Evolutionary conservation across 345 rosid species (phyloP), one percentile per base, ranked within the genome.

Genomic region (Camelina laxa): DNA sequence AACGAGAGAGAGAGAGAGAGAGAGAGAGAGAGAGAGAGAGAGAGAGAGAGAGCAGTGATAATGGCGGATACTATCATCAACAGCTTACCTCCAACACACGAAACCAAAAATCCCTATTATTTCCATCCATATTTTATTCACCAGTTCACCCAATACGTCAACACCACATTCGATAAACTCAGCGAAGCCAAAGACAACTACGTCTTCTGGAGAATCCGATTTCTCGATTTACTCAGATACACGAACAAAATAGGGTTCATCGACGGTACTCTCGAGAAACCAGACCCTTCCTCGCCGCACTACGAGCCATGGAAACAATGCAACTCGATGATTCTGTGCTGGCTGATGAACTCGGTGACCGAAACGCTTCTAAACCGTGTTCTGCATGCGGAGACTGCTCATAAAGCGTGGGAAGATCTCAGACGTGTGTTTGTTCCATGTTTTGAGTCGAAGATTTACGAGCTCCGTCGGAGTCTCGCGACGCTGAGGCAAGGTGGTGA

Each of bases 391-490:
- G 16, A 59, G 5, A 70, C 48, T 20, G 47, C 48, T 7, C 66
- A 12, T 15, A 47, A 59, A 47, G 33, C 33, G 4, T 70, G 66
- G 74, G 16, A 45, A 6, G 31, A 35, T 47, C 36, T 59, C 36
- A 19, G 66, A 1, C 14, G 1, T 31, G 21, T n/a, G 35, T 70
- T 59, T 22, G 48, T 59, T 1, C 58, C 74, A 3, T 0, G 57
- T n/a, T 7, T 48, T 5, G 49, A 47, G 9, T 9, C 35, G n/a
- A 70, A 59, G 48, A 70, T 70, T 16, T 58, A 47, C 35, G 1
- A 58, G 66, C 33, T 70, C 58, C 57, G 66, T 31, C 48, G 5
- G 57, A 70, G 57, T 22, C 62, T 70, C 22, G 57, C 66, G 12
- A 21, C 7, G 66, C 10, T 58, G 66, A 59, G 47, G 11, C 57